Evolutionary conservation across 2,329 filamentous ascomycete species (phyloP).

Genomic region (Fonsecaea multimorphosa): DNA sequence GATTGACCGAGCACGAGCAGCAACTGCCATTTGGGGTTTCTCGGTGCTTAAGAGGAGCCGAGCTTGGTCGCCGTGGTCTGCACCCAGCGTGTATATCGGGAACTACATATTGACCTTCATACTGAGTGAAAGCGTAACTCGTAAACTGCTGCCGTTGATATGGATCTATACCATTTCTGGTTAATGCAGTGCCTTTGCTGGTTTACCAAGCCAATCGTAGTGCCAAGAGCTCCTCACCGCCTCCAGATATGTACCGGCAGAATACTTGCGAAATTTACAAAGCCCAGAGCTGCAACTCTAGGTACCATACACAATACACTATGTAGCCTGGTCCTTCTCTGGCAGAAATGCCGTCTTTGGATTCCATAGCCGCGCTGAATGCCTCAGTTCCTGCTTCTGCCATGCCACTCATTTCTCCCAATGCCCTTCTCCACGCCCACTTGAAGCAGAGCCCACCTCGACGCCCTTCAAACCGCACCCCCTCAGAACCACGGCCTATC

Average conservation of each 20-base stretch:
- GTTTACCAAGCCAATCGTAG: background rate
- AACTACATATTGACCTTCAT: background rate
- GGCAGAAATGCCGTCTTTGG: slow-evolving; percentile 29
- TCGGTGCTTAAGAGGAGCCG: background rate
- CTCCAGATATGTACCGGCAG: background rate
- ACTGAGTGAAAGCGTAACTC: background rate
- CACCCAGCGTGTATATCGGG: background rate
- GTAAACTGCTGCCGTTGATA: background rate
- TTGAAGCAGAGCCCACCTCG: slow-evolving; percentile 68
- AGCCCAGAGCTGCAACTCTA: background rate
- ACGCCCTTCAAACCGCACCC: slow-evolving; percentile 80
- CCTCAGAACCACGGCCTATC: slow-evolving; percentile 72
- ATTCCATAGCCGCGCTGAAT: background rate
- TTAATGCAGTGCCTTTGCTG: no score
- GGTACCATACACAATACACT: background rate
- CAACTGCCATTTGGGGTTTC: background rate
- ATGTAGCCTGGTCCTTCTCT: background rate
- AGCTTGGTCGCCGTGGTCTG: background rate
- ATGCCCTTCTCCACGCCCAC: slow-evolving; percentile 87
- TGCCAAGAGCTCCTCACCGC: background rate
- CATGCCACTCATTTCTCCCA: slow-evolving; percentile 57
- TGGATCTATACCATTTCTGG: no score
- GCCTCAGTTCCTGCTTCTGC: slow-evolving; percentile 32
- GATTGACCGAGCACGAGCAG: background rate
- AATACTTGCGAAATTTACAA: background rate